Evolutionary conservation across 2,329 filamentous ascomycete species (phyloP).

Genomic region (Sporothrix sp.): DNA sequence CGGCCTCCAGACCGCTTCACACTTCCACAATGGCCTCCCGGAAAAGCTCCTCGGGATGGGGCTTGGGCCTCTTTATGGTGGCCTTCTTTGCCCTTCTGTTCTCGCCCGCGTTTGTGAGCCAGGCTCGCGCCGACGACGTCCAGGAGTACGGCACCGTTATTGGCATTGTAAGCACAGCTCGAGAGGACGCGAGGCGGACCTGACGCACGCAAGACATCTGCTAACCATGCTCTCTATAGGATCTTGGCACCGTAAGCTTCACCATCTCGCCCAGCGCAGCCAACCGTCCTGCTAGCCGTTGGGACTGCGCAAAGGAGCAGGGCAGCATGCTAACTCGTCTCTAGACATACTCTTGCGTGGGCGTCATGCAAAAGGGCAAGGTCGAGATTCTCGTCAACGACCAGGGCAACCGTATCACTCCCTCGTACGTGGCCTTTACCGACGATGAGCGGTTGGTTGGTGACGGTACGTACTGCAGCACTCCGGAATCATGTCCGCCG

Average conservation of each 20-base stretch:
- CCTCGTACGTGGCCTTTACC: conserved; percentile 92
- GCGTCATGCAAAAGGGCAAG: conserved; percentile 92
- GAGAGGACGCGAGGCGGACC: neutral
- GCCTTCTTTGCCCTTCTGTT: conserved; percentile 89
- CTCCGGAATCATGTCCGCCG: no score
- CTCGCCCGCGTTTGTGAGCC: conserved; percentile 73
- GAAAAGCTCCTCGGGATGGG: conserved; percentile 15
- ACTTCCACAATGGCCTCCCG: conserved; percentile 16
- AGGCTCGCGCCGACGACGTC: conserved; percentile 61
- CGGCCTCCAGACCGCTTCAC: neutral
- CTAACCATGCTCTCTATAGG: conserved; percentile 19
- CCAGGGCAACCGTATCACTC: conserved; percentile 90
- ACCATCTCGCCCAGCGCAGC: neutral
- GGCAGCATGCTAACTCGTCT: neutral
- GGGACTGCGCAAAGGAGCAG: neutral
- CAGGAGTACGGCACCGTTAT: conserved; percentile 83
- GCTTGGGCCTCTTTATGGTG: conserved; percentile 74
- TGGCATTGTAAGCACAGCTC: conserved; percentile 56
- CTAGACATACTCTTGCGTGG: conserved; percentile 71
- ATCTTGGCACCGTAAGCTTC: conserved; percentile 60
- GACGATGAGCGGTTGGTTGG: conserved; percentile 94
- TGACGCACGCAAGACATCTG: neutral
- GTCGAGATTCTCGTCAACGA: conserved; percentile 95
- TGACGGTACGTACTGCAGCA: conserved; percentile 58
- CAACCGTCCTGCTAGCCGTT: neutral